Evolutionary conservation across 352 stramenopile species (phyloP).

Genomic region (Blastocystis sp.): DNA sequence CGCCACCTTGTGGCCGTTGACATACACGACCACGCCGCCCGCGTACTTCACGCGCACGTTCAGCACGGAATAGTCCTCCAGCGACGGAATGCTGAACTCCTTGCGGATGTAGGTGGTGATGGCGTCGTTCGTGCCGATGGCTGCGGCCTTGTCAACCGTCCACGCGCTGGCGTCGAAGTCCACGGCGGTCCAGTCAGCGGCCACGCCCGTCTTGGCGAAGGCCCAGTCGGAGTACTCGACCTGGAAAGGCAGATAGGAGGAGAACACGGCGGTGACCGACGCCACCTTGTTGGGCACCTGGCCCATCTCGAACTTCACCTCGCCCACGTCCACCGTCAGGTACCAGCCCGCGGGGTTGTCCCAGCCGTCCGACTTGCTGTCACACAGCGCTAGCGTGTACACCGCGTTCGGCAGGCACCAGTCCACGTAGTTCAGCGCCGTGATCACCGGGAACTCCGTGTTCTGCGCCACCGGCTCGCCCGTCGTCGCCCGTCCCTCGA

Average conservation of each 20-base stretch:
- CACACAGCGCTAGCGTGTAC: conserved; percentile 48
- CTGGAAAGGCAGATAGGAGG: conserved; percentile 5
- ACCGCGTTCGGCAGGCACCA: conserved; percentile 46
- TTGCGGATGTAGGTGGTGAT: not conserved
- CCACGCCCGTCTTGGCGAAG: not conserved
- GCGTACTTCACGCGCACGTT: conserved; percentile 31
- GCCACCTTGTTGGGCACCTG: not conserved
- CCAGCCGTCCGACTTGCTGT: conserved; percentile 37
- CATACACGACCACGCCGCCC: conserved; percentile 6
- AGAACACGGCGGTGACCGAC: not conserved
- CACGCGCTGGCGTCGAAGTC: not conserved
- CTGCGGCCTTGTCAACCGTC: not conserved
- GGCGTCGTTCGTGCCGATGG: not conserved
- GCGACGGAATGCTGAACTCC: not conserved
- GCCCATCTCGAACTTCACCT: conserved; percentile 28
- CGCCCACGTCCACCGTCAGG: conserved; percentile 16
- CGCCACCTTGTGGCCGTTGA: conserved; percentile 38
- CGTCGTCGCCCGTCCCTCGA: not conserved
- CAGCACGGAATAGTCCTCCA: conserved; percentile 8
- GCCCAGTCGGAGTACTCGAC: not conserved
- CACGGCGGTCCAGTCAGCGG: not conserved
- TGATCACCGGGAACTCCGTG: not conserved
- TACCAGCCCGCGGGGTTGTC: conserved; percentile 35
- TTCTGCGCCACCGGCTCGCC: not conserved
- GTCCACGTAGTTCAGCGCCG: conserved; percentile 34